These are phyloP conservation scores for Trichoderma pleuroti DNA, from an alignment of 2,329 filamentous ascomycete species.

Conservation along the genomic window DNA sequence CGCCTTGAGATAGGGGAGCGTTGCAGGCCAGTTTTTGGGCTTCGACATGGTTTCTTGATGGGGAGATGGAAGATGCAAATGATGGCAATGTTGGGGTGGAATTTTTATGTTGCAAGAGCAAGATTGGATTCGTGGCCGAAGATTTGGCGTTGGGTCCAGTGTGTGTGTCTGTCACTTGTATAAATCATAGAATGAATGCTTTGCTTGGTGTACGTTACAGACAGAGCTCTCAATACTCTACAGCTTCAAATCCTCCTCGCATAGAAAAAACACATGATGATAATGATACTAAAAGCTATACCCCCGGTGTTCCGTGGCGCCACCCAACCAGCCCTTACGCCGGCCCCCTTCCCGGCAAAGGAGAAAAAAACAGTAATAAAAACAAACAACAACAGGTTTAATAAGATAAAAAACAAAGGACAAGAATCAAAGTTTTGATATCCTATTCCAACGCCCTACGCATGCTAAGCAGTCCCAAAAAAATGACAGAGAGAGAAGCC, in stretches of 20 bases:
- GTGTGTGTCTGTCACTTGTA: not conserved
- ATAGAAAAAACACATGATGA: not conserved
- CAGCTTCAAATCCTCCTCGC: not conserved
- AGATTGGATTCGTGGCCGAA: not conserved
- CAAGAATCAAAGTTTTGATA: not conserved
- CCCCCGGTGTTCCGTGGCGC: constrained; percentile 16
- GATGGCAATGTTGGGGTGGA: not conserved
- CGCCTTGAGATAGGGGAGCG: constrained; percentile 49
- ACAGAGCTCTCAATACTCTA: not conserved
- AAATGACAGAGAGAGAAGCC: not conserved
- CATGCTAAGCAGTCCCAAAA: not conserved
- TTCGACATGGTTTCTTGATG: constrained; percentile 28
- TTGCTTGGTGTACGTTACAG: not conserved
- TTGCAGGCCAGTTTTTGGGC: constrained; percentile 57
- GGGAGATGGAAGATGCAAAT: not conserved
- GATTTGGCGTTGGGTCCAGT: constrained; percentile 9
- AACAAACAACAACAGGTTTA: not conserved
- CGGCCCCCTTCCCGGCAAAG: constrained; percentile 1
- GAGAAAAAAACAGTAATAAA: not conserved
- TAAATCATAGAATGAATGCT: not conserved
- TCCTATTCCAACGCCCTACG: not conserved
- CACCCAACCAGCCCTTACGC: constrained; percentile 25
- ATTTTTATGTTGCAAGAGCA: not conserved
- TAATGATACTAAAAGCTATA: constrained; percentile 4
- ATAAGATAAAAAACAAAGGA: not conserved